Conservation (phyloP, 495 filamentous ascomycete species). For the Hypoxylon fragiforme region DNA sequence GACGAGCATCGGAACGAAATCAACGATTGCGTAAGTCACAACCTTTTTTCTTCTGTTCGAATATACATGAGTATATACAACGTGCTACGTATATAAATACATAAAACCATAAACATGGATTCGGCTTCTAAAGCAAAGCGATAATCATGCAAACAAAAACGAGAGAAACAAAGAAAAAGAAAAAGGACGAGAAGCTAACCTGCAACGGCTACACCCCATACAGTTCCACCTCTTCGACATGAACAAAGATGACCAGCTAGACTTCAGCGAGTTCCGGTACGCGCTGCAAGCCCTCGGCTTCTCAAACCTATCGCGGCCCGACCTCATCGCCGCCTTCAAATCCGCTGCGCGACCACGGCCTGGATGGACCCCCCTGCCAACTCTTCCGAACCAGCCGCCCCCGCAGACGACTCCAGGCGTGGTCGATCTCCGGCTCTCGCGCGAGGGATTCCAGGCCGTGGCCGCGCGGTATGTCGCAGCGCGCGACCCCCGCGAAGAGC, state of each 20-base stretch:
- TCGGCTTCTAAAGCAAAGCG: too few relatives aligned
- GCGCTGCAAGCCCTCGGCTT: slow-evolving; percentile 96
- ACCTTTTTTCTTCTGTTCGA: not conserved
- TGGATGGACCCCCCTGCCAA: slow-evolving; percentile 46
- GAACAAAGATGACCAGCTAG: slow-evolving; percentile 89
- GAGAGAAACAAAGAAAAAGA: slow-evolving; percentile 1
- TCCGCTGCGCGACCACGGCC: slow-evolving; percentile 65
- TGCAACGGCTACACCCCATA: slow-evolving; percentile 4
- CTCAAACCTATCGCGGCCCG: slow-evolving; percentile 74
- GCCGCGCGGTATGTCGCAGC: slow-evolving; percentile 78
- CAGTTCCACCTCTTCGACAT: slow-evolving; percentile 97
- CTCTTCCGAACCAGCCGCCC: slow-evolving; percentile 47
- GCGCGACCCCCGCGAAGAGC: slow-evolving; percentile 88
- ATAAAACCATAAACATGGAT: too few relatives aligned
- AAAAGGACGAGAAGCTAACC: slow-evolving; percentile 8
- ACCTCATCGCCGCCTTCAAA: slow-evolving; percentile 75
- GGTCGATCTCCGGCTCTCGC: slow-evolving; percentile 66
- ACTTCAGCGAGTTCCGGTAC: slow-evolving; percentile 98
- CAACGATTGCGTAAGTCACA: slow-evolving; percentile 75
- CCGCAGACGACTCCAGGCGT: slow-evolving; percentile 29
- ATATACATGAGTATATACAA: too few relatives aligned
- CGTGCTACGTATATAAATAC: too few relatives aligned
- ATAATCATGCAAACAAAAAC: not conserved
- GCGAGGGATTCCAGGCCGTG: slow-evolving; percentile 73
- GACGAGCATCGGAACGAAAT: slow-evolving; percentile 91